A percentile compares a stretch with the other conserved stretches of the same genome.
Evolutionary conservation across 306 rosid genomes (phyloP).

Genomic region (Begonia masoniana): DNA sequence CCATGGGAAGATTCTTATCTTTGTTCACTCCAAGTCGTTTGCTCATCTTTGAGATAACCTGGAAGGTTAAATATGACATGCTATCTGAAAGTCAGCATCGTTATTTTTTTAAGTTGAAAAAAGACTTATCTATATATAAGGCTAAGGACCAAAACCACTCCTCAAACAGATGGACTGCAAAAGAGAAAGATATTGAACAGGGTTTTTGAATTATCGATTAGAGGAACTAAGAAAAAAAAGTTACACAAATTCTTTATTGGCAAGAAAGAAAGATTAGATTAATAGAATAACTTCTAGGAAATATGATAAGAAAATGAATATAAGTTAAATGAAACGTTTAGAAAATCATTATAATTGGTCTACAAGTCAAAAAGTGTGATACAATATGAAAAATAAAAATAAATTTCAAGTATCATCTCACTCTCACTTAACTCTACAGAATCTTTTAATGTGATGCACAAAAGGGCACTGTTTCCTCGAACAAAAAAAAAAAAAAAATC

Average conservation of each 20-base stretch:
- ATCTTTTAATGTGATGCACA: too few relatives aligned
- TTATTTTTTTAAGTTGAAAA: not conserved
- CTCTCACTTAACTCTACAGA: too few relatives aligned
- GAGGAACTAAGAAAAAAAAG: not conserved
- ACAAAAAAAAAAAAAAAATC: too few relatives aligned
- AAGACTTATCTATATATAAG: not conserved
- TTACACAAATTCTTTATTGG: not conserved
- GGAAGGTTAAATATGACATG: conserved; percentile 18
- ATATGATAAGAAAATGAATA: too few relatives aligned
- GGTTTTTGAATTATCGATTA: not conserved
- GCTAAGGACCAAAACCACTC: not conserved
- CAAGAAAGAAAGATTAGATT: not conserved
- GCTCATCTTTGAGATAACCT: conserved; percentile 66
- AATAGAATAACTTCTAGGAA: not conserved
- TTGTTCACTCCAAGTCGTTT: conserved; percentile 53
- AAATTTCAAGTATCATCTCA: too few relatives aligned
- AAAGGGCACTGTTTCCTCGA: too few relatives aligned
- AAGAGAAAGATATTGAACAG: not conserved
- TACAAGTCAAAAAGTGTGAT: too few relatives aligned
- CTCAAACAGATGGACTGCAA: not conserved
- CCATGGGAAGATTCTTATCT: conserved; percentile 45
- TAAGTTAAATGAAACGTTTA: too few relatives aligned
- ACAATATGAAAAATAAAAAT: too few relatives aligned
- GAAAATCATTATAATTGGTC: too few relatives aligned
- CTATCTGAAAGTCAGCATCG: not conserved